A percentile compares a stretch with the other conserved stretches of the same genome.
Conservation (phyloP, 129 eudicot genomes). For the Lonicera japonica region DNA sequence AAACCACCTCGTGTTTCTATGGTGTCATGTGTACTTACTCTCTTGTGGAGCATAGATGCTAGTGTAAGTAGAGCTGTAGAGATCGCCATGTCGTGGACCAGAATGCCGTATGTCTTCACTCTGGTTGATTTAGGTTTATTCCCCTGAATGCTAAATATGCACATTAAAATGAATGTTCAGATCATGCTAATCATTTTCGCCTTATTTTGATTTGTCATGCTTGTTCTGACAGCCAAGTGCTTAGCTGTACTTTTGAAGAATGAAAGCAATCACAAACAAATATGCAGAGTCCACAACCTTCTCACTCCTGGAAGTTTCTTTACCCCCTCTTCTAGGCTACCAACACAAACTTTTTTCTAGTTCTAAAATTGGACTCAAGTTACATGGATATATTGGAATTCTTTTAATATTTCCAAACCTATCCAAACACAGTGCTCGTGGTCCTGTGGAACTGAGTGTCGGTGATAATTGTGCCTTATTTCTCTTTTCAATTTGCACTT, state of each 20-base stretch:
- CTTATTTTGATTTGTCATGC: background rate
- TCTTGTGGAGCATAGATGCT: background rate
- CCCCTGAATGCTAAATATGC: background rate
- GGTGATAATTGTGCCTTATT: background rate
- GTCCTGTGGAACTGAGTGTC: background rate
- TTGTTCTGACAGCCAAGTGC: background rate
- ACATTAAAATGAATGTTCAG: background rate
- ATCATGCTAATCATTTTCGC: background rate
- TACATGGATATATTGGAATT: background rate
- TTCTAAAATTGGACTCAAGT: background rate
- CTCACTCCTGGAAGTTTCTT: background rate
- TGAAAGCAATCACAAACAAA: background rate
- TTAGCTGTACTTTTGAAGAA: background rate
- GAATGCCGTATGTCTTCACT: background rate
- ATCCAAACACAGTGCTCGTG: no score
- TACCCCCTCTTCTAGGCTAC: background rate
- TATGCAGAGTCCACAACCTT: background rate
- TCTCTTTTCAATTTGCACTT: background rate
- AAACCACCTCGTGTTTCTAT: no score
- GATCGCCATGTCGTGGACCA: no score
- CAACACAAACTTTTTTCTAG: background rate
- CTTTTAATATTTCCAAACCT: background rate
- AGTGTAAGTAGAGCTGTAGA: background rate
- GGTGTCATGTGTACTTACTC: no score
- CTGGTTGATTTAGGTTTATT: background rate